A percentile compares a stretch with the other conserved stretches of the same genome.
Evolutionary conservation across 176 grass and related monocot species (phyloP).

Genomic region (Carex cristatella): DNA sequence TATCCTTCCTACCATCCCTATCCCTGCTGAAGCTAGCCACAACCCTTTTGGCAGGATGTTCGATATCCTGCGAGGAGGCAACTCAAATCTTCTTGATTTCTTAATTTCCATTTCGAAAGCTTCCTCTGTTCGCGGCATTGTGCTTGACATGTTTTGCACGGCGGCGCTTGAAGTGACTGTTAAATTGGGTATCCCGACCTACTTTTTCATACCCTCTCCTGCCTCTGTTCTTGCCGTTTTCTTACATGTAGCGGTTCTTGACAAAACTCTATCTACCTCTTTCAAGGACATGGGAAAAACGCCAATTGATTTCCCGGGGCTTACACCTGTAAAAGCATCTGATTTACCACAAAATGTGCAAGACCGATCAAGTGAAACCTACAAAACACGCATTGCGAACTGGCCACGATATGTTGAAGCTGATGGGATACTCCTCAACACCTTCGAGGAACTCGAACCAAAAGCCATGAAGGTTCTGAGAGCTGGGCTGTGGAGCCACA

Average conservation of each 20-base stretch:
- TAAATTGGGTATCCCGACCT: constrained; percentile 38
- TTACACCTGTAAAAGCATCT: constrained; percentile 35
- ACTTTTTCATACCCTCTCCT: constrained; percentile 42
- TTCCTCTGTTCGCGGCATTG: constrained; percentile 1
- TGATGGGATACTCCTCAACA: constrained; percentile 55
- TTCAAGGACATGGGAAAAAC: constrained; percentile 46
- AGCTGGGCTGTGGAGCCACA: constrained; percentile 24
- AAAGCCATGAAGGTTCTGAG: constrained; percentile 36
- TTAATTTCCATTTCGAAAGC: constrained; percentile 25
- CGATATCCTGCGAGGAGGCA: constrained; percentile 14
- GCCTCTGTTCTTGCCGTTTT: constrained; percentile 31
- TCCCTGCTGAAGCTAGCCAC: neutral
- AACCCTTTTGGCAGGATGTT: neutral
- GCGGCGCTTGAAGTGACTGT: constrained; percentile 42
- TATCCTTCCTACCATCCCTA: constrained; percentile 27
- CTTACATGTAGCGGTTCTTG: constrained; percentile 10
- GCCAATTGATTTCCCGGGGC: constrained; percentile 33
- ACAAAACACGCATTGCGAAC: constrained; percentile 23
- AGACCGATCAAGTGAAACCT: constrained; percentile 30
- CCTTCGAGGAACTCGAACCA: constrained; percentile 56
- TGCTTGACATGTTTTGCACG: constrained; percentile 69
- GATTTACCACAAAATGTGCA: constrained; percentile 36
- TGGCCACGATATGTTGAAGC: constrained; percentile 27
- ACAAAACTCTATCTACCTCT: constrained; percentile 1
- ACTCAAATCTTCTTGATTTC: constrained; percentile 38